A percentile compares a stretch with the other conserved stretches of the same genome.
Evolutionary conservation across 1,139 yeast genomes (phyloP).

Genomic region (Yamadazyma sp.): DNA sequence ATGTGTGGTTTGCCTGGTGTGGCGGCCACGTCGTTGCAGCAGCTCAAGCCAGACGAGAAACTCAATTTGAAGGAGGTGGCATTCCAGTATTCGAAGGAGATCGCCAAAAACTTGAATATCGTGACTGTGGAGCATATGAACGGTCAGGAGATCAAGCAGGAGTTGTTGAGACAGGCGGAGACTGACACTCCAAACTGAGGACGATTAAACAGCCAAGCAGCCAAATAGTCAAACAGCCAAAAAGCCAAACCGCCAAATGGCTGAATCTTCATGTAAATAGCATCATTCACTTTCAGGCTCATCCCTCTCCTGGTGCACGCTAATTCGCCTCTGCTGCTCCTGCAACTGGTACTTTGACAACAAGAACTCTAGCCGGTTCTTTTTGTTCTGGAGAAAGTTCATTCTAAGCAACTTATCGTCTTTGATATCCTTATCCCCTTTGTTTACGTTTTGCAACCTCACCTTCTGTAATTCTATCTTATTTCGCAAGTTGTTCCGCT

Average conservation of each 20-base stretch:
- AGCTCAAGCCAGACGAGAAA: conserved; percentile 20
- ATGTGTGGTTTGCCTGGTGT: conserved; percentile 85
- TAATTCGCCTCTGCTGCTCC: conserved; percentile 3
- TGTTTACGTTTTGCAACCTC: conserved; percentile 27
- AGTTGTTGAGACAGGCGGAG: conserved; percentile 1
- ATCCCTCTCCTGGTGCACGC: background rate
- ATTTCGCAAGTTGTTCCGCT: conserved; percentile 27
- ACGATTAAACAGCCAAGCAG: no score
- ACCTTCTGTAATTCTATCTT: conserved; percentile 35
- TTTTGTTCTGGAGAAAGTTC: conserved; percentile 35
- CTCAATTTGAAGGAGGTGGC: conserved; percentile 46
- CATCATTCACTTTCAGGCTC: no score
- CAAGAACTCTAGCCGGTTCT: conserved; percentile 37
- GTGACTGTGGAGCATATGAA: conserved; percentile 44
- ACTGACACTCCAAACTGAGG: no score
- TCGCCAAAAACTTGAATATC: conserved; percentile 51
- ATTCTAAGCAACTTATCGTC: conserved; percentile 31
- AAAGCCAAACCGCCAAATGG: no score
- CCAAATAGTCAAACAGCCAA: no score
- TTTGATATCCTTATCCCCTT: conserved; percentile 14
- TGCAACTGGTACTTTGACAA: conserved; percentile 22
- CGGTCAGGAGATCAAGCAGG: conserved; percentile 24
- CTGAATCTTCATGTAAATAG: background rate
- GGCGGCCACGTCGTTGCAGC: conserved; percentile 36
- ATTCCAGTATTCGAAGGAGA: conserved; percentile 48